Evolutionary conservation across 495 filamentous ascomycete species (phyloP).

Genomic region (Hamigera avellanea): DNA sequence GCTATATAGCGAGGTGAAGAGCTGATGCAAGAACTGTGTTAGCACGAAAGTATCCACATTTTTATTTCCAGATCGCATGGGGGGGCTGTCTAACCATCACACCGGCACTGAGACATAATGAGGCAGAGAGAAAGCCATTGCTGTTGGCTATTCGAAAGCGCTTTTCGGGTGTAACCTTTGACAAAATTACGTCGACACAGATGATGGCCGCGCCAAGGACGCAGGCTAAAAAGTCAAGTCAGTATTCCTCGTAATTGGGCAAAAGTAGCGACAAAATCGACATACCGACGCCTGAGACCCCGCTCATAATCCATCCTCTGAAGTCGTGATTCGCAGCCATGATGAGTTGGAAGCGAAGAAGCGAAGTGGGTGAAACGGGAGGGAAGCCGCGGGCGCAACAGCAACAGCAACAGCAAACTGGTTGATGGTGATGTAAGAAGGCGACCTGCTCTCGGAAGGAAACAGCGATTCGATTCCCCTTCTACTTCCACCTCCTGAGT

Average conservation of each 20-base stretch:
- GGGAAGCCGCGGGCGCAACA: neutral
- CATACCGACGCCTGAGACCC: conserved; percentile 69
- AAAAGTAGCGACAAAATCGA: conserved; percentile 1
- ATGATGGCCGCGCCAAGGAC: conserved; percentile 73
- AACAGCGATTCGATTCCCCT: neutral
- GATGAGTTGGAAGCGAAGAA: conserved; percentile 2
- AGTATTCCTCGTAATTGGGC: too few species aligned
- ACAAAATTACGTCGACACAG: conserved; percentile 70
- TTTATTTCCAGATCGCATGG: too few species aligned
- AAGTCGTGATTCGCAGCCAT: conserved; percentile 63
- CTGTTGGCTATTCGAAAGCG: conserved; percentile 83
- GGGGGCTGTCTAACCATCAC: conserved; percentile 64
- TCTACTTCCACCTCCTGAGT: neutral
- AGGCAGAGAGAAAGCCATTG: conserved; percentile 75
- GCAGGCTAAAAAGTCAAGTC: conserved; percentile 51
- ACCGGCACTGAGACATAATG: conserved; percentile 85
- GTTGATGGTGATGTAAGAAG: neutral
- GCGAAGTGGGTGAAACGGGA: too few species aligned
- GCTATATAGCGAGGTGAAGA: conserved; percentile 87
- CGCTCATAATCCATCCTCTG: conserved; percentile 87
- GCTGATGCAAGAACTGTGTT: conserved; percentile 31
- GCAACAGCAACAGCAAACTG: neutral
- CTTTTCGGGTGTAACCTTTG: conserved; percentile 54
- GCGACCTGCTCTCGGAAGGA: neutral
- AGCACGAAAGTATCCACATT: conserved; percentile 1